Conservation (phyloP, 1,284 basidiomycete species). For the Rhodofomes roseus region DNA sequence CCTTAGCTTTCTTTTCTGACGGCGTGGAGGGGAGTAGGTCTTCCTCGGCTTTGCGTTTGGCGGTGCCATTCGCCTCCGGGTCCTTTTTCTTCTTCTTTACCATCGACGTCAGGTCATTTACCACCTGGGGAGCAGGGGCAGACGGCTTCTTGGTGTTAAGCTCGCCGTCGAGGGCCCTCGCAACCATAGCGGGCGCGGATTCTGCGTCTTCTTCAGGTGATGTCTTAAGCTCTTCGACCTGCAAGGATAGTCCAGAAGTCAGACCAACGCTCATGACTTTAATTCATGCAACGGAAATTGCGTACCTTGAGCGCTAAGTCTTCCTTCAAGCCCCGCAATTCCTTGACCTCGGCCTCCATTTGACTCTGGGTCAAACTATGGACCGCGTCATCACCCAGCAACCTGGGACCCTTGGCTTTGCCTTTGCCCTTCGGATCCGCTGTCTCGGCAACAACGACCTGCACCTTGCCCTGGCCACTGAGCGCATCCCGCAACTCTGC, state of each 20-base stretch:
- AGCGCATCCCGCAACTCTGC: slow-evolving; percentile 59
- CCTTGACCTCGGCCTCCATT: slow-evolving; percentile 74
- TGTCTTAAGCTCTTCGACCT: slow-evolving; percentile 87
- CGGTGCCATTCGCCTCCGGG: slow-evolving; percentile 29
- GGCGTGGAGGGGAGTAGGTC: slow-evolving; percentile 39
- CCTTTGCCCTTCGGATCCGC: slow-evolving; percentile 61
- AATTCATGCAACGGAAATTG: too few species aligned
- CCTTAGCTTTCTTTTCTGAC: slow-evolving; percentile 63
- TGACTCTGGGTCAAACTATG: slow-evolving; percentile 61
- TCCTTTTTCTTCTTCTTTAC: slow-evolving; percentile 85
- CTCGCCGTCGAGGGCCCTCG: slow-evolving; percentile 67
- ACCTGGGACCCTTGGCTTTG: slow-evolving; percentile 42
- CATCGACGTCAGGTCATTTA: slow-evolving; percentile 77
- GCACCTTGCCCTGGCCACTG: slow-evolving; percentile 33
- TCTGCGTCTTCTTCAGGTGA: slow-evolving; percentile 58
- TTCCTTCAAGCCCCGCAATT: slow-evolving; percentile 69
- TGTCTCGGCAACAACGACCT: slow-evolving; percentile 29
- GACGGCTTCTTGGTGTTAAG: slow-evolving; percentile 41
- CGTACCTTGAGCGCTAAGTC: slow-evolving; percentile 79
- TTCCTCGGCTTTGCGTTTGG: slow-evolving; percentile 71
- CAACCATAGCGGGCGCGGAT: slow-evolving; percentile 60
- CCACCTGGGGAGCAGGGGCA: slow-evolving; percentile 27
- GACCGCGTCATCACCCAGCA: slow-evolving; percentile 52
- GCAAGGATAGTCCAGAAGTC: neutral
- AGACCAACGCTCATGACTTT: neutral